phyloP scores from a whole-genome alignment of 2,329 filamentous ascomycete species.

The Alternaria tenuissima region DNA sequence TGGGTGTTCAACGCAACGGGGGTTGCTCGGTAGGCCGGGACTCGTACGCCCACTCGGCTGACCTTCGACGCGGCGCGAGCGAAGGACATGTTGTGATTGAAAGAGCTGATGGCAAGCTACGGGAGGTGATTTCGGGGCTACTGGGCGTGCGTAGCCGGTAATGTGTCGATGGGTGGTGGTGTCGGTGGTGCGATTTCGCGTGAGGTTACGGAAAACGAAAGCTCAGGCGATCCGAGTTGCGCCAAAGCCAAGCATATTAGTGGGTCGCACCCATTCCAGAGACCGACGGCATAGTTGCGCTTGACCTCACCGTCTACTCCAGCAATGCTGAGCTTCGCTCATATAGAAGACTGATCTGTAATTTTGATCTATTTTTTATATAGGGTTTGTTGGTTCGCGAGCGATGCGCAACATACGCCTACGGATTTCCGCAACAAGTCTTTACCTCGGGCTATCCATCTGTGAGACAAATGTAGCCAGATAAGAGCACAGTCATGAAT shows the following conservation, averaged over 20 bases:
- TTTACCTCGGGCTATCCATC: background rate
- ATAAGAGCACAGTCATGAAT: background rate
- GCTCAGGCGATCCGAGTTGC: constrained; percentile 33
- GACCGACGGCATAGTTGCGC: constrained; percentile 15
- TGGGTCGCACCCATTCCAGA: constrained; percentile 24
- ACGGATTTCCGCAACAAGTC: background rate
- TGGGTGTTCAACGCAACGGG: constrained; percentile 45
- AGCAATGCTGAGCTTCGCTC: background rate
- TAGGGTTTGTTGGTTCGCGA: background rate
- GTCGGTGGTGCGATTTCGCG: constrained; percentile 31
- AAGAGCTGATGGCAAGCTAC: constrained; percentile 37
- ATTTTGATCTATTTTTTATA: background rate
- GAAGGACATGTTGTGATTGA: constrained; percentile 48
- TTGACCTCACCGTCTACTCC: background rate
- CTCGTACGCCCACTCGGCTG: constrained; percentile 44
- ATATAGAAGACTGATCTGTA: background rate
- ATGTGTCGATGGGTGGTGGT: constrained; percentile 36
- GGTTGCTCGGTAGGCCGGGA: constrained; percentile 45
- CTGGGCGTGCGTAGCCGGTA: constrained; percentile 33
- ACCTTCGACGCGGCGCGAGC: constrained; percentile 49
- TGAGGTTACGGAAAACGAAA: constrained; percentile 37
- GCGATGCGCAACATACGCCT: background rate
- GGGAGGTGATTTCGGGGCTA: constrained; percentile 23
- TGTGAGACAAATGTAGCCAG: background rate
- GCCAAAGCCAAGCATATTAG: constrained; percentile 33